Conservation (phyloP, 2,329 filamentous ascomycete genomes). For the Aureobasidium mangrovei region DNA sequence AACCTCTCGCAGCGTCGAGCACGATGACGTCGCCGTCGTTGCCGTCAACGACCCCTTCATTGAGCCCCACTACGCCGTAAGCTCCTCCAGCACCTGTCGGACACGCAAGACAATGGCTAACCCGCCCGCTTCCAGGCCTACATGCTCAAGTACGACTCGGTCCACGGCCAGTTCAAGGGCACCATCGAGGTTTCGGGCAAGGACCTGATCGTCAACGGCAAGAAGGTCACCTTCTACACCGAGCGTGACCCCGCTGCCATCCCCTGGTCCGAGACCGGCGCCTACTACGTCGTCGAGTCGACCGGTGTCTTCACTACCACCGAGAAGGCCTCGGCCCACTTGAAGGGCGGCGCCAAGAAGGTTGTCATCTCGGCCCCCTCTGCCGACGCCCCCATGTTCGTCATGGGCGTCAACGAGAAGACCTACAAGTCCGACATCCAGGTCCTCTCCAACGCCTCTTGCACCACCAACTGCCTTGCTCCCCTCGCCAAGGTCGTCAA, state of each 20-base stretch:
- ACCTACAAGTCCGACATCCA: conserved; percentile 82
- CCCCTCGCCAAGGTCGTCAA: conserved; percentile 98
- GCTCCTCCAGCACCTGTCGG: conserved; percentile 33
- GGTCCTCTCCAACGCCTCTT: conserved; percentile 98
- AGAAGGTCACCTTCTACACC: conserved; percentile 88
- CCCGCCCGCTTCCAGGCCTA: conserved; percentile 58
- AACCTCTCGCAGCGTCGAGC: conserved; percentile 55
- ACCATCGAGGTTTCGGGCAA: conserved; percentile 66
- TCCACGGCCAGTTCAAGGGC: conserved; percentile 95
- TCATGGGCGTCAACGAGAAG: conserved; percentile 98
- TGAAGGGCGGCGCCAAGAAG: conserved; percentile 97
- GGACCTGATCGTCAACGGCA: conserved; percentile 81
- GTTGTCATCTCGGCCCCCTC: conserved; percentile 77
- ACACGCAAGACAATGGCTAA: conserved; percentile 8
- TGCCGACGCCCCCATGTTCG: conserved; percentile 98
- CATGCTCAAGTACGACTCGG: conserved; percentile 99
- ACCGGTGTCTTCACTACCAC: conserved; percentile 99
- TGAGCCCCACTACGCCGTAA: conserved; percentile 91
- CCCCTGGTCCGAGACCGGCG: conserved; percentile 80
- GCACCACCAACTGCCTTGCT: conserved; percentile 99
- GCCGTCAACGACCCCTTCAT: conserved; percentile 99
- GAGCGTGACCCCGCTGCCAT: conserved; percentile 86
- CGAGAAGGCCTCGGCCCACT: conserved; percentile 88
- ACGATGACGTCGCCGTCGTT: conserved; percentile 81
- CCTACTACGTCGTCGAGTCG: conserved; percentile 92